Percentiles rank a stretch among this genome's conserved stretches.
Evolutionary conservation across 305 asterid genomes (phyloP).

Genomic region (Lippia alba): DNA sequence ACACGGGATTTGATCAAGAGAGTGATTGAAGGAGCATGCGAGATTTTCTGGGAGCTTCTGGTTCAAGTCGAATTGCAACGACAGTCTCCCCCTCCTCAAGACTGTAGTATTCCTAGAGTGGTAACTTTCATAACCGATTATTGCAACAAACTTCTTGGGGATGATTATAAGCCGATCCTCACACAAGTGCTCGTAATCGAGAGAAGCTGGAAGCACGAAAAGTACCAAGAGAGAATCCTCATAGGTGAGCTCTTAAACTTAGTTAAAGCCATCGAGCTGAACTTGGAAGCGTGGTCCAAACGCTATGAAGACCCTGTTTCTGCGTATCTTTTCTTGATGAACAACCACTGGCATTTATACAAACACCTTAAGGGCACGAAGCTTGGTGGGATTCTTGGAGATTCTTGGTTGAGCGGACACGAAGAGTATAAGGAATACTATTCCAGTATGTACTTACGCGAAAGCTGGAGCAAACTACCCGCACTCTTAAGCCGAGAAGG

Average conservation of each 20-base stretch:
- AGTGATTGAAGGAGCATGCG: constrained; percentile 87
- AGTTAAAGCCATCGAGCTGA: constrained; percentile 72
- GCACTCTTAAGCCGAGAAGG: constrained; percentile 86
- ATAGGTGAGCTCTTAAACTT: constrained; percentile 66
- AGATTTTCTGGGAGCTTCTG: constrained; percentile 89
- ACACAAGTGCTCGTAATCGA: constrained; percentile 87
- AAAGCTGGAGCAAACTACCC: constrained; percentile 93
- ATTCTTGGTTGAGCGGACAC: constrained; percentile 72
- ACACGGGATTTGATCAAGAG: constrained; percentile 89
- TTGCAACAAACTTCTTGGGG: constrained; percentile 84
- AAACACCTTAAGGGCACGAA: constrained; percentile 76
- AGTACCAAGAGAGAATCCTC: constrained; percentile 76
- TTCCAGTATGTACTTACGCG: constrained; percentile 50
- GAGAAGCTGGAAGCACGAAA: constrained; percentile 90
- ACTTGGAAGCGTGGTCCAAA: constrained; percentile 84
- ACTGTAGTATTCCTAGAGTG: constrained; percentile 83
- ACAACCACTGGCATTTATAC: constrained; percentile 83
- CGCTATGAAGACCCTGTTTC: constrained; percentile 63
- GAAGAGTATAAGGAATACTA: constrained; percentile 73
- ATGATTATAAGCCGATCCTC: constrained; percentile 76
- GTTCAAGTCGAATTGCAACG: constrained; percentile 91
- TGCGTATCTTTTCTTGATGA: constrained; percentile 71
- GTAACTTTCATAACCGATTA: constrained; percentile 79
- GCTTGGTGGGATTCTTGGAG: constrained; percentile 76
- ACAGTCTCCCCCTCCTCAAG: constrained; percentile 78